Evolutionary conservation across 345 rosid species (phyloP).

Genomic region (Laguncularia racemosa): DNA sequence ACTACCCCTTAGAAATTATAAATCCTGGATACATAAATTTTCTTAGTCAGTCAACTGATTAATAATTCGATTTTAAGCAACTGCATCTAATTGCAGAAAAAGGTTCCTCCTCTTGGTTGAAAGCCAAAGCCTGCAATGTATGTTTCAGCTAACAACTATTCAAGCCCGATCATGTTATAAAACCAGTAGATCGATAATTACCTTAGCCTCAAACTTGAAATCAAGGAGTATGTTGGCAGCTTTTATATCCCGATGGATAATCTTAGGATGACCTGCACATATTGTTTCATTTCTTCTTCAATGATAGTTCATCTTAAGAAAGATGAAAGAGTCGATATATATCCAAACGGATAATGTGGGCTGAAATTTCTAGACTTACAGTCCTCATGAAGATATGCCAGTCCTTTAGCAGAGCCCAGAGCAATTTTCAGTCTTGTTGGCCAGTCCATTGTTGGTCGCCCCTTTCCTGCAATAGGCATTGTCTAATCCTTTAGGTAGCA

Average conservation of each 20-base stretch:
- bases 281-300: background rate
- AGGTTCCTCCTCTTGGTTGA: too few species aligned
- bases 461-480: constrained; percentile 39
- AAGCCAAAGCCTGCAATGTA: too few species aligned
- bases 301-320: background rate
- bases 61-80: too few species aligned
- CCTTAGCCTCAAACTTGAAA: constrained; percentile 88
- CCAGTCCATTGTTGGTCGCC: constrained; percentile 75
- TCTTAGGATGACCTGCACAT: constrained; percentile 76
- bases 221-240: constrained; percentile 82
- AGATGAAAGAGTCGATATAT: too few species aligned
- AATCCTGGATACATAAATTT: background rate
- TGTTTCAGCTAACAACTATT: too few species aligned
- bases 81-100: too few species aligned
- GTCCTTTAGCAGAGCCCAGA: constrained; percentile 92
- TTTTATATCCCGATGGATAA: constrained; percentile 93
- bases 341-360: too few species aligned
- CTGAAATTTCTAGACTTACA: constrained; percentile 32
- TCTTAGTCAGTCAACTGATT: too few species aligned
- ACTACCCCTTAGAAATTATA: background rate
- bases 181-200: constrained; percentile 7
- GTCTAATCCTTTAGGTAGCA: constrained; percentile 6
- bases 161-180: too few species aligned
- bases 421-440: constrained; percentile 73
- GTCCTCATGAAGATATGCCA: constrained; percentile 96